A percentile compares a stretch with the other conserved stretches of the same genome.
Conservation (phyloP, 805 yeast species). For the Lachancea quebecensis region DNA sequence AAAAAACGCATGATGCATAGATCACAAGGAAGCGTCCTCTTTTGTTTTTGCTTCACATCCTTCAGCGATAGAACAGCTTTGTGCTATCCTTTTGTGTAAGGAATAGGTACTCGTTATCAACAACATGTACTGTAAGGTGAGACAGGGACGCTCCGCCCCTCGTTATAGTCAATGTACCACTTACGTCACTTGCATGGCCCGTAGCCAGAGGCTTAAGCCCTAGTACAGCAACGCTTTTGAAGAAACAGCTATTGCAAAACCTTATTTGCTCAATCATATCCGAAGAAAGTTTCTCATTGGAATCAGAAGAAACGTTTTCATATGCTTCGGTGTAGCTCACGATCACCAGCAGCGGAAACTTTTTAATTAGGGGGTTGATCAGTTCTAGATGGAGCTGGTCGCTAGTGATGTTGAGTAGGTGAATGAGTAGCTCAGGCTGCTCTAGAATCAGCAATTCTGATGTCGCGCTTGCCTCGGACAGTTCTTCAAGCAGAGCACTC, state of each 20-base stretch:
- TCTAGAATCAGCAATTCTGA: slow-evolving; percentile 22
- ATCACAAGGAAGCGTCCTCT: no score
- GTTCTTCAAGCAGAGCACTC: slow-evolving; percentile 55
- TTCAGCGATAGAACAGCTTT: slow-evolving; percentile 36
- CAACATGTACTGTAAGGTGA: slow-evolving; percentile 23
- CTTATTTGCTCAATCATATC: slow-evolving; percentile 25
- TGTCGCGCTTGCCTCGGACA: slow-evolving; percentile 44
- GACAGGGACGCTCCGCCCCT: slow-evolving; percentile 44
- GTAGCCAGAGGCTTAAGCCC: slow-evolving; percentile 62
- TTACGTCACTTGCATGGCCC: slow-evolving; percentile 75
- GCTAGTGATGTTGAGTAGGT: slow-evolving; percentile 21
- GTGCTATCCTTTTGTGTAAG: slow-evolving; percentile 49
- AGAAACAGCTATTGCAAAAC: slow-evolving; percentile 17
- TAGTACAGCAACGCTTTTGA: slow-evolving; percentile 30
- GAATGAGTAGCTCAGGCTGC: slow-evolving; percentile 28
- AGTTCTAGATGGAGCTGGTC: slow-evolving; percentile 24
- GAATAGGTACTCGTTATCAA: slow-evolving; percentile 60
- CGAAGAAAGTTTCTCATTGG: slow-evolving; percentile 9
- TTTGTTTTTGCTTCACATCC: neutral
- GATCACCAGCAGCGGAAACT: slow-evolving; percentile 23
- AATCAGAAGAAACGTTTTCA: slow-evolving; percentile 14
- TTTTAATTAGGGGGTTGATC: slow-evolving; percentile 21
- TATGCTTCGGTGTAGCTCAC: slow-evolving; percentile 17
- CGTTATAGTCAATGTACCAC: slow-evolving; percentile 60
- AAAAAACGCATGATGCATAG: slow-evolving; percentile 16